Conservation (phyloP, 2,329 filamentous ascomycete genomes). For the Nigrograna mackinnonii region DNA sequence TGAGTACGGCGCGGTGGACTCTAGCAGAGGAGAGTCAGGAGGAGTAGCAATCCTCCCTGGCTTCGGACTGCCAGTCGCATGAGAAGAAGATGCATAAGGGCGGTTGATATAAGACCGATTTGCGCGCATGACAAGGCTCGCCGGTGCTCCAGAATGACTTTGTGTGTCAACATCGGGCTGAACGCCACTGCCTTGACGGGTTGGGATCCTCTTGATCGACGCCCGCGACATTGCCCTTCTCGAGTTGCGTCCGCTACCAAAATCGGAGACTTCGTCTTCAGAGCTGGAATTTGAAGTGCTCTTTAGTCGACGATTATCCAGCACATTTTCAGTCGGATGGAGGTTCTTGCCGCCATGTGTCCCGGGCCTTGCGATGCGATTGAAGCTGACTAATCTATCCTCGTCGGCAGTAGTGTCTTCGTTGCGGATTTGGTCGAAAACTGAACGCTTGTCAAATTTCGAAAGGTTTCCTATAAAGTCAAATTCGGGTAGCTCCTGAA, state of each 20-base stretch:
- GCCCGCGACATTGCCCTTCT: conserved; percentile 43
- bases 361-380: conserved; percentile 62
- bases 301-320: conserved; percentile 58
- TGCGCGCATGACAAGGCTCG: conserved; percentile 30
- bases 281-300: conserved; percentile 37
- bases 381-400: conserved; percentile 88
- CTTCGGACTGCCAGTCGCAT: conserved; percentile 39
- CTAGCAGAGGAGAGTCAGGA: conserved; percentile 38
- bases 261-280: conserved; percentile 40
- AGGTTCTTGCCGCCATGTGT: conserved; percentile 77
- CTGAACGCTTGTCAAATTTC: conserved; percentile 90
- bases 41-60: conserved; percentile 36
- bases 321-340: conserved; percentile 88
- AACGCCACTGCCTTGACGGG: conserved; percentile 44
- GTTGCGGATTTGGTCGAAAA: conserved; percentile 90
- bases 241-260: conserved; percentile 42
- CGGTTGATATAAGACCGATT: conserved; percentile 35
- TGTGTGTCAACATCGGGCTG: conserved; percentile 39
- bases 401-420: conserved; percentile 89
- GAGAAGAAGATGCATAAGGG: conserved; percentile 40
- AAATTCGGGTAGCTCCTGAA: conserved; percentile 91
- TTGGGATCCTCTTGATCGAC: conserved; percentile 41
- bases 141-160: conserved; percentile 23
- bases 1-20: conserved; percentile 22
- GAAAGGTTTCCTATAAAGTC: conserved; percentile 89